Percentiles rank a stretch among this genome's conserved stretches.
Evolutionary conservation across 345 rosid species (phyloP).

Genomic region (Eucalyptus sideroxylon): DNA sequence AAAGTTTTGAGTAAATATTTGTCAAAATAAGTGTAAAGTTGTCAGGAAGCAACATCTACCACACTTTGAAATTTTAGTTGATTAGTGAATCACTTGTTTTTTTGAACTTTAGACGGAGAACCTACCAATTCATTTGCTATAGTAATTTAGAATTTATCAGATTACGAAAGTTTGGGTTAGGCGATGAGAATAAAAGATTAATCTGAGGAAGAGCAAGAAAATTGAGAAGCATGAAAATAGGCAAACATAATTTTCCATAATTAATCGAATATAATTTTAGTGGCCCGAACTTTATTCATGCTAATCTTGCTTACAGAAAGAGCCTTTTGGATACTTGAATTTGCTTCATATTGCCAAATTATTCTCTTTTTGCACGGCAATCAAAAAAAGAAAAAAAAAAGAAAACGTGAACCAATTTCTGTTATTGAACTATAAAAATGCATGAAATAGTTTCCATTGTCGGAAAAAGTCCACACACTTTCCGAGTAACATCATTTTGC

Average conservation of each 20-base stretch:
- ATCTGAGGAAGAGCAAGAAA: background rate
- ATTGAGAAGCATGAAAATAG: background rate
- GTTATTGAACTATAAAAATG: too few species aligned
- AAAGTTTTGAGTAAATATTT: background rate
- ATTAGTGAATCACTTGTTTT: background rate
- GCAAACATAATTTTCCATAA: background rate
- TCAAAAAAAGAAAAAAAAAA: background rate
- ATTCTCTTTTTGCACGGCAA: background rate
- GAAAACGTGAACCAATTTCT: too few species aligned
- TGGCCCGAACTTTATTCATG: background rate
- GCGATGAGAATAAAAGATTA: background rate
- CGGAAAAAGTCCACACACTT: too few species aligned
- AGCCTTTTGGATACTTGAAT: background rate
- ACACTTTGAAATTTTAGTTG: background rate
- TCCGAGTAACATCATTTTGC: too few species aligned
- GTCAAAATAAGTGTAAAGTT: background rate
- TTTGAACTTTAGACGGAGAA: background rate
- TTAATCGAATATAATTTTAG: background rate
- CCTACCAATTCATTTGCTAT: background rate
- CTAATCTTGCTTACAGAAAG: background rate
- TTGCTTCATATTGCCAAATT: background rate
- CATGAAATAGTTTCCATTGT: too few species aligned
- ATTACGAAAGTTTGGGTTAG: background rate
- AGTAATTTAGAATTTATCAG: background rate
- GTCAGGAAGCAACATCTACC: background rate